Evolutionary conservation across 257 asterid genomes (phyloP), one percentile per base, ranked within the genome.

Genomic region (Penstemon barbatus): DNA sequence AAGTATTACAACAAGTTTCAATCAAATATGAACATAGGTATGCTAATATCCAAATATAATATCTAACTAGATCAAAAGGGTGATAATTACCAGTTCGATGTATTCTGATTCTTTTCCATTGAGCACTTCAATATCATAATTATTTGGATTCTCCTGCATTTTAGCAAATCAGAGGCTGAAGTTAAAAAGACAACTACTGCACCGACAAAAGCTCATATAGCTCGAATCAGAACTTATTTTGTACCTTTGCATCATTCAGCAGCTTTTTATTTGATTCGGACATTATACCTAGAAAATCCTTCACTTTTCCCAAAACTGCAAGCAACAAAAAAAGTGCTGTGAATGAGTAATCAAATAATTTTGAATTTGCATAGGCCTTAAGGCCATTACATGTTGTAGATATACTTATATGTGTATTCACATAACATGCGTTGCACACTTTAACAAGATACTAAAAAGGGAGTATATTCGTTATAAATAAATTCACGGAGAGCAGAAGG

Each of bases 251-350:
- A 46, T 81, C 93, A 37, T 75, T 37, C 83, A 85, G 68, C 68
- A 92, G 78, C 70, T 71, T 84, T 62, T 80, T 87, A 80, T 85
- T 92, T 3, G 95, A 86, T 71, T 92, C 97, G 6, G 93, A 82
- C 37, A 92, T 38, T 45, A 84, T 78, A 65, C 92, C 95, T 63
- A 92, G 65, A 61, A 92, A 92, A 72, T 92, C 93, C 75, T 85
- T 78, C 64, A 88, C 83, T 82, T 83, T 88, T 33, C 96, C 95
- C 11, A 90, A 73, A 74, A 92, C 95, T 86, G 85, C 70, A 63
- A 74, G 49, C 50, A 75, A 71, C 53, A 50, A 40, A 39, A 25
- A 25, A 25, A 25, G 33, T 25, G 33, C 33, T 25, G 33, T 25
- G 25, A 25, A 4, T 25, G 6, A 52, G 43, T 52, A 39, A 4